Evolutionary conservation across 2,329 filamentous ascomycete genomes (phyloP), one percentile per base, ranked within the genome.

Genomic region (Cordyceps javanica): DNA sequence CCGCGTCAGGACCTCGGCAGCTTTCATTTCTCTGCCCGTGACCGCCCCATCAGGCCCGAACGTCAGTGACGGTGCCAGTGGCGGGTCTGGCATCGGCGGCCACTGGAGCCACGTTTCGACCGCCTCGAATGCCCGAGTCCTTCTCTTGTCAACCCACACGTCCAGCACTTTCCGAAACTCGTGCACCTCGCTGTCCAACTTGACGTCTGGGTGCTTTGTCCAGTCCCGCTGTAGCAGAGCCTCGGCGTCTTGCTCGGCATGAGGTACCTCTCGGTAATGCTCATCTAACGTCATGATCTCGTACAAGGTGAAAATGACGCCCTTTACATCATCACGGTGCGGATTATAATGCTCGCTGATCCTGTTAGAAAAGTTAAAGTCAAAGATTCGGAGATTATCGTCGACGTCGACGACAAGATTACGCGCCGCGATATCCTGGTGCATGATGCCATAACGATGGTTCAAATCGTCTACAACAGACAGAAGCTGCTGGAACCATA

Each of bases 401-500:
- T 52, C 32, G 0, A 65, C 62, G 51, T 75, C 60, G 45, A 77
- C 55, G 0, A 75, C 41, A 5, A 76, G 65, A 51, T 77, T 76
- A 38, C 69, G 67, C n/a, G 70, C 64, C 13, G 69, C 68, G 36
- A 77, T 67, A 38, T 75, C 72, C 58, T 74, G 68, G 58, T 76
- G 74, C 23, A 66, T 59, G 44, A 76, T 71, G 23, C 71, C 69
- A 28, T 69, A 60, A 23, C 63, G 51, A 11, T 76, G 64, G 44
- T 76, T 76, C 26, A 76, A 61, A 46, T 70, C 66, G 54, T 74
- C 69, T 13, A 74, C 64, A 9, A 72, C 67, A 1, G 65, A n/a
- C 1, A 67, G 67, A 1, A 76, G 68, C 58, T 77, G 73, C 13
- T 64, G 59, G 0, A 75, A 61, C 69, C 71, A 75, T 56, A 67